These are phyloP conservation scores for Phytophthora pisi DNA, from an alignment of 352 stramenopile species.

Conservation along the genomic window DNA sequence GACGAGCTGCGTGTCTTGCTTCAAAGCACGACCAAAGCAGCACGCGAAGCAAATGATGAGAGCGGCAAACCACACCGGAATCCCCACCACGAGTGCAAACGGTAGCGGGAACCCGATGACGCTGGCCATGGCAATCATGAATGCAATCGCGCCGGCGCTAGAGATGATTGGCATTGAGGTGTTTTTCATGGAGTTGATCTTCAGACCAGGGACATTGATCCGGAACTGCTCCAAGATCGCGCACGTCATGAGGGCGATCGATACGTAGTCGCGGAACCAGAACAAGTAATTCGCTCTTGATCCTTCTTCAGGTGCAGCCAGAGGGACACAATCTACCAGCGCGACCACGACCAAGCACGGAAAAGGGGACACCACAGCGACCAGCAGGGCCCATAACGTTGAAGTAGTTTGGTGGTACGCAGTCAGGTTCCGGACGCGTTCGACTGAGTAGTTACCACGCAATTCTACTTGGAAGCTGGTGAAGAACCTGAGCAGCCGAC, in stretches of 20 bases:
- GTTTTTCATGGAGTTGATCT: not conserved
- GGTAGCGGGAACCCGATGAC: not conserved
- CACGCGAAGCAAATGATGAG: not conserved
- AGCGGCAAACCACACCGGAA: not conserved
- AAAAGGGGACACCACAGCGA: not conserved
- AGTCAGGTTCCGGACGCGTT: no score
- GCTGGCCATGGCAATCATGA: conserved; percentile 1
- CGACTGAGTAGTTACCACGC: no score
- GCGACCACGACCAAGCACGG: not conserved
- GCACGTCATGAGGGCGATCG: not conserved
- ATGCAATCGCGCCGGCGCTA: not conserved
- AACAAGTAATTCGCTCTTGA: not conserved
- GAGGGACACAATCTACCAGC: not conserved
- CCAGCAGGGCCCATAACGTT: no score
- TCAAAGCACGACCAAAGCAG: not conserved
- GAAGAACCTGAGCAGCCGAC: no score
- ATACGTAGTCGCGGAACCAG: not conserved
- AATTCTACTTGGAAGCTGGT: no score
- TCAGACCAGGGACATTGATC: not conserved
- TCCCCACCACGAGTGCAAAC: not conserved
- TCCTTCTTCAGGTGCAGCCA: not conserved
- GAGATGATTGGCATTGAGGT: not conserved
- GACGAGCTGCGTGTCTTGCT: not conserved
- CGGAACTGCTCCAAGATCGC: not conserved
- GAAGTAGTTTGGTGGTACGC: no score